A percentile compares a stretch with the other conserved stretches of the same genome.
phyloP scores from a whole-genome alignment of 1,139 yeast species.

The Hyphopichia wangnamkhiaoensis region DNA sequence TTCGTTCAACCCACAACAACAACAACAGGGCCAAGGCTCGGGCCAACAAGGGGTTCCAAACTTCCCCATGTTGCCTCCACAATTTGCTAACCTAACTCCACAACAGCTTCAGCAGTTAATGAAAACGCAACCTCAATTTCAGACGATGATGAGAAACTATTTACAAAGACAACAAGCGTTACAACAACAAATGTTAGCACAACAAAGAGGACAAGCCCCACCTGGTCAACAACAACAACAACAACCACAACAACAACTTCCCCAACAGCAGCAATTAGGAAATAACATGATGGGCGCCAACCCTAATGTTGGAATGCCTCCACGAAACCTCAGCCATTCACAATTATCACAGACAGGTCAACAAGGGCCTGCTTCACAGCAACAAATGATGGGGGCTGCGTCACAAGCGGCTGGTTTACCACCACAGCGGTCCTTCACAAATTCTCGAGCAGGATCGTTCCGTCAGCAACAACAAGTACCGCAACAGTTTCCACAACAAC shows the following conservation, averaged over 20 bases:
- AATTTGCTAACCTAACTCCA: slow-evolving; percentile 42
- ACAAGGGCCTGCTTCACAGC: slow-evolving; percentile 12
- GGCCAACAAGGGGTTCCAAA: slow-evolving; percentile 3
- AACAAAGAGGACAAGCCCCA: slow-evolving; percentile 12
- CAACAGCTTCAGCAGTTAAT: slow-evolving; percentile 48
- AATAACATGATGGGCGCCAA: slow-evolving; percentile 4
- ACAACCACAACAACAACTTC: slow-evolving; percentile 12
- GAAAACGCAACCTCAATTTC: slow-evolving; percentile 49
- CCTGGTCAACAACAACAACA: slow-evolving; percentile 17
- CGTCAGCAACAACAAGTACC: slow-evolving; percentile 5
- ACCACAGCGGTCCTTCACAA: slow-evolving; percentile 3
- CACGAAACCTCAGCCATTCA: slow-evolving; percentile 7
- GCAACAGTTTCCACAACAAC: slow-evolving; percentile 6
- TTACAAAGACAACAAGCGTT: slow-evolving; percentile 39
- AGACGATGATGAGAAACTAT: slow-evolving; percentile 38
- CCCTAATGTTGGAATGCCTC: slow-evolving; percentile 6
- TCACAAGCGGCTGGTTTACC: slow-evolving; percentile 4
- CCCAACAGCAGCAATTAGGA: not conserved
- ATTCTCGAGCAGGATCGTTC: slow-evolving; percentile 3
- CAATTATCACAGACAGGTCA: slow-evolving; percentile 8
- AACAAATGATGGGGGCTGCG: slow-evolving; percentile 2
- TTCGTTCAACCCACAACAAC: slow-evolving; percentile 13
- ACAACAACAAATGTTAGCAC: slow-evolving; percentile 36
- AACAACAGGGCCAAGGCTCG: slow-evolving; percentile 15
- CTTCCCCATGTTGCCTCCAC: slow-evolving; percentile 39